phyloP scores from a whole-genome alignment of 2,329 filamentous ascomycete genomes.

The Cryphonectria nitschkei region DNA sequence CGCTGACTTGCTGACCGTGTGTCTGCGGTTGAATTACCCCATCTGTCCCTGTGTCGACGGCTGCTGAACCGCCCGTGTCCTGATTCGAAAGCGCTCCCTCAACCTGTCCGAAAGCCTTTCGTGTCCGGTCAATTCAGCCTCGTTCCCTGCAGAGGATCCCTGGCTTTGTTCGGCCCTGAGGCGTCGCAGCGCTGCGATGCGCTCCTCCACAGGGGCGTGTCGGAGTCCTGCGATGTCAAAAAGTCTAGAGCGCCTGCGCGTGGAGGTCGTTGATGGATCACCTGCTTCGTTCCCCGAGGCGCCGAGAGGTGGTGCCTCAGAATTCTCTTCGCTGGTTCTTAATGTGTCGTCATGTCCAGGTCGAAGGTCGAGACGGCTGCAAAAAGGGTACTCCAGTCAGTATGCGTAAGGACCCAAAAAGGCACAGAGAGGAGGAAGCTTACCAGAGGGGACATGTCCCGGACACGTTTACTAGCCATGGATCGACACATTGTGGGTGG shows the following conservation, averaged over 20 bases:
- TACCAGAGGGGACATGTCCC: conserved; percentile 73
- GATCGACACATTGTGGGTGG: conserved; percentile 69
- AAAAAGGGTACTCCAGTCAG: conserved; percentile 20
- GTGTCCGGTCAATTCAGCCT: conserved; percentile 44
- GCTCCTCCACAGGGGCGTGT: conserved; percentile 63
- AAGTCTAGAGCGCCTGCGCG: conserved; percentile 54
- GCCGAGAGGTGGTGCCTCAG: conserved; percentile 45
- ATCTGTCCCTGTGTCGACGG: conserved; percentile 17
- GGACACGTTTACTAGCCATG: conserved; percentile 71
- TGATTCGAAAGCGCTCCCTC: conserved; percentile 57
- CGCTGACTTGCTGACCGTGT: conserved; percentile 11
- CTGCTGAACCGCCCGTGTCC: conserved; percentile 44
- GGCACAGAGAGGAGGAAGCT: conserved; percentile 38
- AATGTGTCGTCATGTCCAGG: conserved; percentile 40
- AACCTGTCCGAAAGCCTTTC: conserved; percentile 53
- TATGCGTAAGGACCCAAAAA: neutral
- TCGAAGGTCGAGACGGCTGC: conserved; percentile 59
- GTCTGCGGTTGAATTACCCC: conserved; percentile 16
- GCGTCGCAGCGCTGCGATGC: conserved; percentile 61
- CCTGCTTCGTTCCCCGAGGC: conserved; percentile 41
- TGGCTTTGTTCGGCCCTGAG: conserved; percentile 47
- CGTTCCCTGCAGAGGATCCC: conserved; percentile 14
- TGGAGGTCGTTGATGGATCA: conserved; percentile 38
- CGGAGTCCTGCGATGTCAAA: conserved; percentile 61
- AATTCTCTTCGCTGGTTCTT: conserved; percentile 32